These are phyloP conservation scores for Blastocystis sp. DNA, from an alignment of 352 stramenopile species.

Conservation along the genomic window DNA sequence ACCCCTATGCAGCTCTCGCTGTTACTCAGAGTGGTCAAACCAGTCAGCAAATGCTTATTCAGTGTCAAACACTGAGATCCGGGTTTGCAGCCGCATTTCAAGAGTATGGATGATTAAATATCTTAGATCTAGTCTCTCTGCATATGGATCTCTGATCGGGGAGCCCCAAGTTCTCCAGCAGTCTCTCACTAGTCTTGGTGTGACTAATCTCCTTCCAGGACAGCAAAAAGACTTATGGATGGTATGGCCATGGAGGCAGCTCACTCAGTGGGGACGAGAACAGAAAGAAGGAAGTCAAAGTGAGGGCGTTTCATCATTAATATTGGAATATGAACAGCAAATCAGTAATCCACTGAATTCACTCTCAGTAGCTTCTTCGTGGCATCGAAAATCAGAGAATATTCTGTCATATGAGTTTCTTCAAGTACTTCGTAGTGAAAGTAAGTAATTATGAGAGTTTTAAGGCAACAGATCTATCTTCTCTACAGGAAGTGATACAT, in stretches of 20 bases:
- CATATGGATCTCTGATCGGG: constrained; percentile 1
- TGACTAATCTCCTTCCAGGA: neutral
- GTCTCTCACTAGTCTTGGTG: neutral
- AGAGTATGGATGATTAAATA: neutral
- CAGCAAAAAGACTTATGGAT: neutral
- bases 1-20: constrained; percentile 36
- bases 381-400: neutral
- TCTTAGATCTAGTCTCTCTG: neutral
- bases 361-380: neutral
- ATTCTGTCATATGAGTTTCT: neutral
- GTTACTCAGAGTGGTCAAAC: constrained; percentile 17
- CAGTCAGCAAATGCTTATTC: constrained; percentile 35
- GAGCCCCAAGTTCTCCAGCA: neutral
- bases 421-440: neutral
- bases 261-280: constrained; percentile 7
- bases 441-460: neutral
- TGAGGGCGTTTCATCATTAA: neutral
- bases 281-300: neutral
- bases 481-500: neutral
- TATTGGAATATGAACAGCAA: neutral
- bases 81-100: constrained; percentile 25
- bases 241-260: constrained; percentile 7
- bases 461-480: neutral
- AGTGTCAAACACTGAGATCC: constrained; percentile 1
- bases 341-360: neutral